These are phyloP conservation scores for Suhomyces atakaporum DNA, from an alignment of 1,139 yeast genomes.

Conservation along the genomic window DNA sequence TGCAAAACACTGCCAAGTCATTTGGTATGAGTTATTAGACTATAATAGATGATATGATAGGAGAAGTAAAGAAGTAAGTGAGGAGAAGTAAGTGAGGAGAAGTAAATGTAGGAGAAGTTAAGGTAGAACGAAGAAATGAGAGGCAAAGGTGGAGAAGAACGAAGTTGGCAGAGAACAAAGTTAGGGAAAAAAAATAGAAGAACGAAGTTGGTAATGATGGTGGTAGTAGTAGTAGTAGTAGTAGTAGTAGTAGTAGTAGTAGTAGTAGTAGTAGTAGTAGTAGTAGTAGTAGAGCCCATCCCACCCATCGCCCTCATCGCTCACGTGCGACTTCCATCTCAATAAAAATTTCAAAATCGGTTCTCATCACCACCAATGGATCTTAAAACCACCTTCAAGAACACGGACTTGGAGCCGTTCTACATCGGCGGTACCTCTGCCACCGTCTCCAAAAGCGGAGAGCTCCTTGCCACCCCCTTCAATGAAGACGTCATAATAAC, in stretches of 20 bases:
- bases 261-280: no score
- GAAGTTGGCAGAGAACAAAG: no score
- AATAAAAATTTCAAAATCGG: conserved; percentile 6
- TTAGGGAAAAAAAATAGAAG: no score
- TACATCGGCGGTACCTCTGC: conserved; percentile 86
- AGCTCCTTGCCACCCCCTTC: conserved; percentile 76
- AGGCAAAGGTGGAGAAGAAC: no score
- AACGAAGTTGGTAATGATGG: no score
- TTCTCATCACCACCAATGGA: conserved; percentile 23
- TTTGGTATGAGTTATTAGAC: conserved; percentile 27
- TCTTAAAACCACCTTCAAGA: conserved; percentile 36
- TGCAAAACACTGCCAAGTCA: conserved; percentile 43
- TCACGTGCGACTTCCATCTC: conserved; percentile 7
- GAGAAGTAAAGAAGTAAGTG: background rate
- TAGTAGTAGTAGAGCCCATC: no score
- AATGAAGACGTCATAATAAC: conserved; percentile 74
- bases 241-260: no score
- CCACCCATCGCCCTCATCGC: background rate
- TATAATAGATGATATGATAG: background rate
- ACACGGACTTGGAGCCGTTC: conserved; percentile 59
- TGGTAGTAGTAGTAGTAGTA: no score
- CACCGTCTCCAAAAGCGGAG: conserved; percentile 64
- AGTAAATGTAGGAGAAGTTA: no score
- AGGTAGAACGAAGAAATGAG: no score
- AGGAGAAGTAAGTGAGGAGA: no score